These are phyloP conservation scores for Niebla homalea DNA, from an alignment of 495 filamentous ascomycete species.

Conservation along the genomic window DNA sequence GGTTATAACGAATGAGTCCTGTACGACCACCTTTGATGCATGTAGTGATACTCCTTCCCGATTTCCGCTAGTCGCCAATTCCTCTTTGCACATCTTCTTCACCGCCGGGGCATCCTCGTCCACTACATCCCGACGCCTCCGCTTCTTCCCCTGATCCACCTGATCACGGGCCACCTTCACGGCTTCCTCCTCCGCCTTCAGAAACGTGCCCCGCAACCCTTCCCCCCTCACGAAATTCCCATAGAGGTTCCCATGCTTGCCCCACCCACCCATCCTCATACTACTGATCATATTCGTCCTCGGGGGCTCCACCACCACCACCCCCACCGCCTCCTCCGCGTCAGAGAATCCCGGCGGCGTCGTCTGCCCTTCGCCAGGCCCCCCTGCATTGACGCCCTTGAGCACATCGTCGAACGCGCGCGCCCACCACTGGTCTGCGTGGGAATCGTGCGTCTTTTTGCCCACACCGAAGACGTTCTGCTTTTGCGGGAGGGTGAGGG, in stretches of 20 bases:
- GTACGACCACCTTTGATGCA: slow-evolving; percentile 6
- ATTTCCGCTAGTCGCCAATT: neutral
- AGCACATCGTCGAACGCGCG: slow-evolving; percentile 67
- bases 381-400: slow-evolving; percentile 46
- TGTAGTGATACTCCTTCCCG: slow-evolving; percentile 9
- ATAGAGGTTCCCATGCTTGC: slow-evolving; percentile 51
- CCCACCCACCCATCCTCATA: slow-evolving; percentile 25
- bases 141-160: slow-evolving; percentile 10
- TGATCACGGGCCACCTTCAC: neutral
- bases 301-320: slow-evolving; percentile 14
- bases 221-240: slow-evolving; percentile 69
- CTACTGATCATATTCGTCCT: slow-evolving; percentile 33
- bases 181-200: slow-evolving; percentile 22
- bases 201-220: slow-evolving; percentile 49
- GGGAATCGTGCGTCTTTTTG: slow-evolving; percentile 41
- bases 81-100: neutral
- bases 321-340: slow-evolving; percentile 23
- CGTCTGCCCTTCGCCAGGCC: slow-evolving; percentile 26
- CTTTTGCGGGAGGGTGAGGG: slow-evolving; percentile 56
- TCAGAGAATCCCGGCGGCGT: too few species aligned
- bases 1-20: too few species aligned
- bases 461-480: slow-evolving; percentile 58
- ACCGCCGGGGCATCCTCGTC: neutral
- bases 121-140: slow-evolving; percentile 13
- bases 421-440: slow-evolving; percentile 66